phyloP scores from a whole-genome alignment of 202 grass and related monocot species.

The Carex arenaria region DNA sequence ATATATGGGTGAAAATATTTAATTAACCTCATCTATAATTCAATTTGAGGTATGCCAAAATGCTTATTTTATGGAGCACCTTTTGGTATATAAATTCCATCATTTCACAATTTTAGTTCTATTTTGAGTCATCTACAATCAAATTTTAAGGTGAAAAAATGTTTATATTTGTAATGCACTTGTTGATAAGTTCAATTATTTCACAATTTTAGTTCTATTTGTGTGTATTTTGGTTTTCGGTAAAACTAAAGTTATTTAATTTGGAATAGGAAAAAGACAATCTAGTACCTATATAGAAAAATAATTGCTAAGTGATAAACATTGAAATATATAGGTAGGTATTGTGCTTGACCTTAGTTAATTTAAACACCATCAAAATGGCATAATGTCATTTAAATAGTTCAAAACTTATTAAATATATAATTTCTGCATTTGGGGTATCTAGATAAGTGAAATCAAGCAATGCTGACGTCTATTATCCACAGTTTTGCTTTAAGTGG shows the following conservation, averaged over 20 bases:
- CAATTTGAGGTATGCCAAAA: too few species aligned
- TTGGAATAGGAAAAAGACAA: neutral
- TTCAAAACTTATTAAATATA: neutral
- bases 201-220: neutral
- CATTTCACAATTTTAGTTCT: too few species aligned
- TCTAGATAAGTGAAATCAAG: neutral
- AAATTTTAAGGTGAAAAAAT: too few species aligned
- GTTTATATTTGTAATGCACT: too few species aligned
- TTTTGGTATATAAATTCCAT: too few species aligned
- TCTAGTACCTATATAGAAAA: neutral
- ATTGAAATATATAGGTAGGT: neutral
- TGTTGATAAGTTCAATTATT: neutral
- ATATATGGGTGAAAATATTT: too few species aligned
- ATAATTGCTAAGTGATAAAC: neutral
- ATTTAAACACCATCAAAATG: neutral
- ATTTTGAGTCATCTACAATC: too few species aligned
- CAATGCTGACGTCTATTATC: neutral
- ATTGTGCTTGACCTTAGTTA: neutral
- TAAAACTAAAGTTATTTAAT: neutral
- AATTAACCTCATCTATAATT: too few species aligned
- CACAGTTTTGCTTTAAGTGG: neutral
- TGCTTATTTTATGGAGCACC: too few species aligned
- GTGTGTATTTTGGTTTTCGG: neutral
- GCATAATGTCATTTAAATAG: neutral
- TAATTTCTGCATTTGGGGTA: neutral